Evolutionary conservation across 805 yeast species (phyloP), one percentile per base, ranked within the genome.

Genomic region (Monosporozyma siamensis): DNA sequence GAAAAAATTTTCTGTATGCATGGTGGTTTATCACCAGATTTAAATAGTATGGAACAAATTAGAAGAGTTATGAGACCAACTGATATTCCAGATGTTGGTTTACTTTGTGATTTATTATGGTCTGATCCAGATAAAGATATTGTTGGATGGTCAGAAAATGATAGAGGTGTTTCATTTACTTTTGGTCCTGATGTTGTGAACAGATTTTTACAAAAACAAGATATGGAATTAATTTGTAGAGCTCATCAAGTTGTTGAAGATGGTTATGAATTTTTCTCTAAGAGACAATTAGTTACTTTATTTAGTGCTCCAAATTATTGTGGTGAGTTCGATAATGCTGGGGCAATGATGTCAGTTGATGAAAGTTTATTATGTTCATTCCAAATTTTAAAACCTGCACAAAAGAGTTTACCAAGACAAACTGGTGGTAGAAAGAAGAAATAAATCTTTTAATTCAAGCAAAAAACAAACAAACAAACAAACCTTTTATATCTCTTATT

Each of bases 221-320:
- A 90, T 63, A 85, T 90, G 92, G 97, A 92, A 67, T 78, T 90
- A 59, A 89, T 90, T 58, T 92, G 97, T 70, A 79, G 98, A 64
- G 97, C 97, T 38, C 98, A 90, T 73, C 97, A 90, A 70, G 98
- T 90, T 50, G 98, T 90, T 48, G 98, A 90, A 70, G 98, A 90
- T 67, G 98, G 98, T 52, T 90, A 92, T 67, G 97, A 90, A 71
- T 90, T 90, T 63, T 90, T 92, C 66, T 78, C 92, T 51, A 90
- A 90, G 66, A 82, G 97, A 61, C 97, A 90, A 67, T 75, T 90
- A 61, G 97, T 90, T 39, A 90, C 98, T 25, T 72, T 90, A 53
- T 90, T 90, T 64, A 80, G 92, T 42, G 98, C 98, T 44, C 98
- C 98, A 55, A 92, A 92, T 68, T 89, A 89, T 65, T 92, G 97